Evolutionary conservation across 805 yeast genomes (phyloP).

Genomic region (Kodamaea kakaduensis): DNA sequence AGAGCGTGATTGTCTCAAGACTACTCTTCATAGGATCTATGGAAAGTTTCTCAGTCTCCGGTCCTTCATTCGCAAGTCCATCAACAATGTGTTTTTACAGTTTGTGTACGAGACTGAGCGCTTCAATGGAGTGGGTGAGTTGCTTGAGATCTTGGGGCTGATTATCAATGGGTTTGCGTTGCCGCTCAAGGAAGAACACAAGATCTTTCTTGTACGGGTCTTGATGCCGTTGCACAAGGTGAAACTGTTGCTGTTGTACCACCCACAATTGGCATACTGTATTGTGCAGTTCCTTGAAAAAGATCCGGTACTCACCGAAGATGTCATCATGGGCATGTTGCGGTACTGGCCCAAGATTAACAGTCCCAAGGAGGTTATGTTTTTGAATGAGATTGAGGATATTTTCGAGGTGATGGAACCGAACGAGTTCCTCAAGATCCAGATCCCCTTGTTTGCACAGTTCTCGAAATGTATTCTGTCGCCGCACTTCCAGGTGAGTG

Average conservation of each 20-base stretch:
- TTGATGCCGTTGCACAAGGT: conserved; percentile 91
- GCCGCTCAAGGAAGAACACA: conserved; percentile 96
- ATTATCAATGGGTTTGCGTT: conserved; percentile 97
- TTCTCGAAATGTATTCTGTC: conserved; percentile 89
- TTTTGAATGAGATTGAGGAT: conserved; percentile 92
- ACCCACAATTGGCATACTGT: conserved; percentile 96
- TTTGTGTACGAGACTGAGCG: conserved; percentile 93
- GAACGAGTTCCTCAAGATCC: conserved; percentile 82
- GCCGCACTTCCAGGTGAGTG: conserved; percentile 96
- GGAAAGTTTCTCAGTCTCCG: conserved; percentile 90
- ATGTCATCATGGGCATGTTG: conserved; percentile 89
- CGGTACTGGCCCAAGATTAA: conserved; percentile 96
- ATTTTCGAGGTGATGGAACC: conserved; percentile 96
- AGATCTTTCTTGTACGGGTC: conserved; percentile 79
- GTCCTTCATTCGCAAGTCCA: conserved; percentile 86
- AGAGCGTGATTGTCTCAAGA: conserved; percentile 91
- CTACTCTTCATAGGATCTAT: conserved; percentile 92
- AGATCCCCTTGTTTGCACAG: conserved; percentile 91
- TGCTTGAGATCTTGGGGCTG: conserved; percentile 90
- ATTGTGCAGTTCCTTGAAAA: conserved; percentile 94
- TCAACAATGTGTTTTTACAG: conserved; percentile 87
- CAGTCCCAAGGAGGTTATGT: conserved; percentile 94
- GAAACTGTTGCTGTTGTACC: conserved; percentile 82
- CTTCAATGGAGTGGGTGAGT: conserved; percentile 93
- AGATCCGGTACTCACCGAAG: conserved; percentile 88